Evolutionary conservation across 2,329 filamentous ascomycete species (phyloP), one percentile per base, ranked within the genome.

Genomic region (Claviceps lovelessii): DNA sequence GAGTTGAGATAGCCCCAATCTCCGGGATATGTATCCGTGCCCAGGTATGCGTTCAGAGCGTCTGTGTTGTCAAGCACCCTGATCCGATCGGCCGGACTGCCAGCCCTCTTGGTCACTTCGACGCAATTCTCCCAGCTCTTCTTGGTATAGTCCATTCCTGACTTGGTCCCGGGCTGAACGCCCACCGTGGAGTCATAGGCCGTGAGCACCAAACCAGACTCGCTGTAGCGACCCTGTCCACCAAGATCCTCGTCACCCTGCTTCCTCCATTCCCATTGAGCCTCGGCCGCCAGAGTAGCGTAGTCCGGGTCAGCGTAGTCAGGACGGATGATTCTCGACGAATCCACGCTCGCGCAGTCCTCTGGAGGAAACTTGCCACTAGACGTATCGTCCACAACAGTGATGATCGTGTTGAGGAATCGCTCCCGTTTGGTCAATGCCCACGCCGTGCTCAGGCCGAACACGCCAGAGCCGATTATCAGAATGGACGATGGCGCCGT

Each of bases 301-400:
- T 97, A 97, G 28, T 83, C 79, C 0, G 80, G 72, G 64, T 91
- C 83, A 5, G 87, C 84, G 65, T 97, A 97, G 74, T 97, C 91
- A 52, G 80, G 72, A 55, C 83, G 76, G 59, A 85, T 75, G 61
- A 85, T 83, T 60, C 82, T 78, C 15, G 80, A 84, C 4, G 74
- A 75, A 69, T 85, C 82, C 63, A 84, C 76, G 59, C 77, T 81
- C 52, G 80, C 76, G 55, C 76, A 75, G 62, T 85, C 80, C 47
- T 73, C 70, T 7, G 79, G 73, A 2, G 81, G 81, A 63, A 84
- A 83, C 42, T 84, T 76, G 31, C 69, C 69, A 2, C 72, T 67
- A 5, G 74, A 75, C 17, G 56, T 51, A 55, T 79, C 73, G 66
- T 85, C 78, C 55, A 86, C 68, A 52, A 85, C 62, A 17, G 79